Evolutionary conservation across 2,329 filamentous ascomycete genomes (phyloP).

Genomic region (Diaporthe longicolla): DNA sequence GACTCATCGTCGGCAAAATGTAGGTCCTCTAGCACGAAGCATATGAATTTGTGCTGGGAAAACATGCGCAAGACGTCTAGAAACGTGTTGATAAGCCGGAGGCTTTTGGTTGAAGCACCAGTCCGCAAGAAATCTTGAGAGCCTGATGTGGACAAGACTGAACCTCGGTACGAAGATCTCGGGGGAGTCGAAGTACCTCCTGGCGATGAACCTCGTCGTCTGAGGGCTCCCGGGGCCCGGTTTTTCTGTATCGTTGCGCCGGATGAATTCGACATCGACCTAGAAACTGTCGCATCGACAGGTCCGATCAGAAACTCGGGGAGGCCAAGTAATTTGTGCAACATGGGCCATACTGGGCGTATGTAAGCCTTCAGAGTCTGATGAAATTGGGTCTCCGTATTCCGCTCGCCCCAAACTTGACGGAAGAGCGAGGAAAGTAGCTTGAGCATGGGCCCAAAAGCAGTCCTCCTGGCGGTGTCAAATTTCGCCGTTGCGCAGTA

Average conservation of each 20-base stretch:
- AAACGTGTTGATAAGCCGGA: slow-evolving; percentile 88
- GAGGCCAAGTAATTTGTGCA: slow-evolving; percentile 73
- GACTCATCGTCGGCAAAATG: slow-evolving; percentile 93
- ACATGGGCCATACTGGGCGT: slow-evolving; percentile 74
- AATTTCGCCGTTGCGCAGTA: slow-evolving; percentile 78
- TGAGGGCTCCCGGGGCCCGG: slow-evolving; percentile 46
- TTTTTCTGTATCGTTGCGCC: slow-evolving; percentile 50
- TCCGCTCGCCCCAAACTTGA: slow-evolving; percentile 76
- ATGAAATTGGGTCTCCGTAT: slow-evolving; percentile 76
- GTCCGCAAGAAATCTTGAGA: slow-evolving; percentile 73
- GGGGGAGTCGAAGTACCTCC: slow-evolving; percentile 53
- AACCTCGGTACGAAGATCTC: slow-evolving; percentile 52
- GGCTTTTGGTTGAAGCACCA: slow-evolving; percentile 72
- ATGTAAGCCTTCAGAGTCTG: slow-evolving; percentile 73
- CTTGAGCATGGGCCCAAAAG: slow-evolving; percentile 75
- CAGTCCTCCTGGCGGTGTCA: slow-evolving; percentile 71
- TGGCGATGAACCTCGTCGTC: slow-evolving; percentile 65
- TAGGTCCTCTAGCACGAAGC: slow-evolving; percentile 89
- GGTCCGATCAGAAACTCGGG: slow-evolving; percentile 78
- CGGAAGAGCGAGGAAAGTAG: slow-evolving; percentile 76
- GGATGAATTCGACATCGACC: slow-evolving; percentile 55
- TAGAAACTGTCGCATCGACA: slow-evolving; percentile 54
- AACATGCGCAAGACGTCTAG: slow-evolving; percentile 88
- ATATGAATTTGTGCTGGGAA: slow-evolving; percentile 87
- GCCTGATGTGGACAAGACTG: slow-evolving; percentile 60